phyloP scores from a whole-genome alignment of 23 red algal genomes.

The Gracilaria caudata region DNA sequence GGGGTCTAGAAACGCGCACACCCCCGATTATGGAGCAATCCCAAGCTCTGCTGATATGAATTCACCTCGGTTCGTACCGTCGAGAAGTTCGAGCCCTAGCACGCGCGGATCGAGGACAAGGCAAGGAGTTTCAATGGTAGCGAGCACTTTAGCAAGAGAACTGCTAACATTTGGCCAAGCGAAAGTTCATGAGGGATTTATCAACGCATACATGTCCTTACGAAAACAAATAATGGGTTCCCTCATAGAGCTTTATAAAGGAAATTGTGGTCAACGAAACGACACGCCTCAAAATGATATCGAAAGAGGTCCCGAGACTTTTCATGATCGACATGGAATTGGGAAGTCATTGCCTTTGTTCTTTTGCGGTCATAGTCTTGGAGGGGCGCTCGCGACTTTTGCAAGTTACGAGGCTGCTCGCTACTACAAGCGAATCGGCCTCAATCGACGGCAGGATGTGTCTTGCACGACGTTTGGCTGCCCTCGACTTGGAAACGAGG shows the following conservation, averaged over 20 bases:
- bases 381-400: slow-evolving; percentile 73
- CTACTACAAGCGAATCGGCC: slow-evolving; percentile 74
- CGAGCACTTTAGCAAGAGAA: slow-evolving; percentile 48
- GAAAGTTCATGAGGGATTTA: slow-evolving; percentile 73
- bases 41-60: background rate
- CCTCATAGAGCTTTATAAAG: slow-evolving; percentile 65
- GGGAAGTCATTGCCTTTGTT: slow-evolving; percentile 63
- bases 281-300: background rate
- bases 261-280: background rate
- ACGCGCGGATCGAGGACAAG: slow-evolving; percentile 6
- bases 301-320: background rate
- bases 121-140: slow-evolving; percentile 44
- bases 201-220: slow-evolving; percentile 61
- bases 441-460: slow-evolving; percentile 60
- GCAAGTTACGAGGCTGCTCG: slow-evolving; percentile 77
- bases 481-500: slow-evolving; percentile 71
- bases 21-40: slow-evolving; percentile 15
- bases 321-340: background rate
- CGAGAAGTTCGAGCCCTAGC: background rate
- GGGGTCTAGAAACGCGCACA: background rate
- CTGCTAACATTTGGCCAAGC: slow-evolving; percentile 70
- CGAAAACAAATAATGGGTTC: slow-evolving; percentile 63
- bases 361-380: slow-evolving; percentile 72
- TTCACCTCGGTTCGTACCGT: no score
- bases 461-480: slow-evolving; percentile 84